Base-by-base conservation (phyloP, 1,139 yeast species). In the Arxiozyma bovina region DNA sequence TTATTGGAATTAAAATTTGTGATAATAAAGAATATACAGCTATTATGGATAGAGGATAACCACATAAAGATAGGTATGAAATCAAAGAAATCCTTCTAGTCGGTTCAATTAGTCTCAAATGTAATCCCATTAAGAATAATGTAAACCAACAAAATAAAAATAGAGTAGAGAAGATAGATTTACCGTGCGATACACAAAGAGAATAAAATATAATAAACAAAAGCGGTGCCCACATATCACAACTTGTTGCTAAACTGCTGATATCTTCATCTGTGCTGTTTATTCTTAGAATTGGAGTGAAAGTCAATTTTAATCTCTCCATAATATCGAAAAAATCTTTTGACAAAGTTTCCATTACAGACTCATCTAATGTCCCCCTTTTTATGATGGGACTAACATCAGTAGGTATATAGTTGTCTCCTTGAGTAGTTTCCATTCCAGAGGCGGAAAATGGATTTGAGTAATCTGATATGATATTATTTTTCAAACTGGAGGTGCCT, bases 141-240 rank as follows among this genome's bases (percentile, higher is more conserved):
- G 62, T 54, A 18, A 57, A 56, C 71, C 71, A 67, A 45, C 66
- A 60, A 4, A 63, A 60, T 34, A 66, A 64, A 50, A 67, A 67
- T 15, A 65, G 49, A 40, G 66, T 61, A n/a, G 70, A 65, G 53
- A 67, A 67, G 18, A 61, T 55, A 1, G 66, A 56, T 30, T 59
- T 60, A 1, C 65, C 68, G 50, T 63, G 66, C 4, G 67, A 64
- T 9, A 64, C 64, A 22, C 63, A 60, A 45, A 67, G 54, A 5
- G 70, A 58, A 53, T 64, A 66, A n/a, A 60, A 53, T 2, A 67
- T 64, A 34, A 67, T 60, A 46, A 67, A 67, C 12, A 62, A 54
- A 22, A 67, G 55, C 1, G 71, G 71, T 2, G 71, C 70, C 71
- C 71, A 67, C n/a, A 67, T 60, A 54, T 67, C 66, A 51, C 65